Conservation (phyloP, 192 early-diverging fungal species). For the Podila minutissima region DNA sequence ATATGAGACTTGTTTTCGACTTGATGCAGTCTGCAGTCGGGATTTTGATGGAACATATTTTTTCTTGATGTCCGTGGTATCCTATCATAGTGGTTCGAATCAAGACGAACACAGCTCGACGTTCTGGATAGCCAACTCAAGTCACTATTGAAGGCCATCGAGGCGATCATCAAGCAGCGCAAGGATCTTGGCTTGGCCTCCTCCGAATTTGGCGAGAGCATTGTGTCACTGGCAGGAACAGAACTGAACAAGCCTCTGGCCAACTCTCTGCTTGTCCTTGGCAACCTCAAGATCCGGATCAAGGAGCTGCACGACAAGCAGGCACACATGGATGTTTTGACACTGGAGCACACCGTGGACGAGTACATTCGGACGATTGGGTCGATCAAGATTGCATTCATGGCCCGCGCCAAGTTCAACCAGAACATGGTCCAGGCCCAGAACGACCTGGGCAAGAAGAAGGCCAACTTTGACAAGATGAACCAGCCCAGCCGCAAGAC, state of each 20-base stretch:
- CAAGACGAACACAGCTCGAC: conserved; percentile 78
- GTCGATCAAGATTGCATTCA: conserved; percentile 83
- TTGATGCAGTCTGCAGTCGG: background rate
- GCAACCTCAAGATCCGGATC: conserved; percentile 83
- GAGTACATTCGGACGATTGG: conserved; percentile 91
- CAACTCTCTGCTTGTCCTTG: conserved; percentile 74
- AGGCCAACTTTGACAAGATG: conserved; percentile 70
- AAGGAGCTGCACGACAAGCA: conserved; percentile 83
- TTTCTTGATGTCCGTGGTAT: background rate
- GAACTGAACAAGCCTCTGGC: conserved; percentile 77
- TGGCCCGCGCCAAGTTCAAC: conserved; percentile 75
- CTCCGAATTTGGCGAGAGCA: conserved; percentile 84
- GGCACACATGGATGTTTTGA: conserved; percentile 76
- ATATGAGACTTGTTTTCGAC: background rate
- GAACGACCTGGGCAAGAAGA: conserved; percentile 75
- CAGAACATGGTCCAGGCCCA: conserved; percentile 75
- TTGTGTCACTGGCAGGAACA: conserved; percentile 74
- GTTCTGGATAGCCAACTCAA: conserved; percentile 82
- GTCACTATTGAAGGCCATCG: conserved; percentile 79
- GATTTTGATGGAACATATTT: background rate
- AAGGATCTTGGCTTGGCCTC: conserved; percentile 76
- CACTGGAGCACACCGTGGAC: conserved; percentile 83
- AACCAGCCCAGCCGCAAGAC: conserved; percentile 49
- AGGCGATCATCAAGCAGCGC: conserved; percentile 79
- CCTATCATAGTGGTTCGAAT: conserved; percentile 70